Conservation (phyloP, 306 rosid genomes). For the Pyrus communis region DNA sequence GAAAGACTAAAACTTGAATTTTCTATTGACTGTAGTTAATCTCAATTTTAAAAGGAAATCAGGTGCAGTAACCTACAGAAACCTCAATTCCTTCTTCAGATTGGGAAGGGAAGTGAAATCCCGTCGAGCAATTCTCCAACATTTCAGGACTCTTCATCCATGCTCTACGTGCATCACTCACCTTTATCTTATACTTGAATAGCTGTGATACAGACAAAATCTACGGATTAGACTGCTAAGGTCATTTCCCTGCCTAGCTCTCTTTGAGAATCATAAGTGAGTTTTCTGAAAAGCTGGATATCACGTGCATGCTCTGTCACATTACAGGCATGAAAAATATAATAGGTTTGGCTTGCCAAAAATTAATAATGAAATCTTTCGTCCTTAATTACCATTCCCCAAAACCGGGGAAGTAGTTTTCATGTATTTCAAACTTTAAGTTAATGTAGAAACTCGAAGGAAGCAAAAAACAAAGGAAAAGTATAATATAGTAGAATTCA, state of each 20-base stretch:
- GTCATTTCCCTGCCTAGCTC: neutral
- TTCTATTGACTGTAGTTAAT: neutral
- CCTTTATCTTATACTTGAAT: slow-evolving; percentile 62
- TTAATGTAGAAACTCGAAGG: neutral
- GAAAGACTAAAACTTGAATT: neutral
- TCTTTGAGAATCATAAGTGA: neutral
- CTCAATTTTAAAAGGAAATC: neutral
- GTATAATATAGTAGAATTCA: neutral
- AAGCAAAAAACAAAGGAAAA: neutral
- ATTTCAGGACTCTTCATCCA: slow-evolving; percentile 83
- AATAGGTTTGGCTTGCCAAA: neutral
- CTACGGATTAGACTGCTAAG: neutral
- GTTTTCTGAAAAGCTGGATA: neutral
- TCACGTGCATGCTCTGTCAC: neutral
- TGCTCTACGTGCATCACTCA: slow-evolving; percentile 62
- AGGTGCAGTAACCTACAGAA: slow-evolving; percentile 1
- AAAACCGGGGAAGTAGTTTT: neutral
- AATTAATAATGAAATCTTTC: neutral
- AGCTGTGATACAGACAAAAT: slow-evolving; percentile 39
- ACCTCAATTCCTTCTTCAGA: slow-evolving; percentile 53
- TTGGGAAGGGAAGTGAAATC: slow-evolving; percentile 61
- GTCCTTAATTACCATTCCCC: neutral
- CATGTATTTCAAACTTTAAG: neutral
- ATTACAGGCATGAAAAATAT: neutral
- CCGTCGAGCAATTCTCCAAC: slow-evolving; percentile 72